Evolutionary conservation across 805 yeast species (phyloP), one percentile per base, ranked within the genome.

Genomic region (Phaffomyces antillensis): DNA sequence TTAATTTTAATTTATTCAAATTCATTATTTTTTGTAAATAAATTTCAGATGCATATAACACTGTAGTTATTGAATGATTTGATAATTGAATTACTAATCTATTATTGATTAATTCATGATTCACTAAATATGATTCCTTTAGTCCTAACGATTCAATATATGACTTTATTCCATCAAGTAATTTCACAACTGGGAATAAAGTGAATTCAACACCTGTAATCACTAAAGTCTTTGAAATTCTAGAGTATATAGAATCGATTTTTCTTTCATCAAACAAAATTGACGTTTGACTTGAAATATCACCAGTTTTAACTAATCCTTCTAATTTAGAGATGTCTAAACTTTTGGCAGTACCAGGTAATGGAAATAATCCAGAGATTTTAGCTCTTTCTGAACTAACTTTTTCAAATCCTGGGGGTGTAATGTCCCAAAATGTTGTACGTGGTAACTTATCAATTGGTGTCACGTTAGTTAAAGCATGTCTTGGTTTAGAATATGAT

Each of bases 341-440:
- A 16, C 54, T 56, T 47, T 54, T 60, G 0, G 79, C 79, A 50
- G 70, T 72, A 5, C 89, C 89, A 1, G 93, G 91, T 16, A 76
- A 67, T 3, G 90, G 87, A 55, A 87, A 88, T 3, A 86, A 61
- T 0, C 96, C 96, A 2, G 87, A 76, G 16, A 84, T 65, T 55
- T 87, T 88, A 7, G 93, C 95, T 48, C 83, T 70, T 49, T 81
- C 86, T 0, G 93, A 84, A 2, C 85, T 74, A 1, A 84, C 79
- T 7, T 76, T 74, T 55, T 86, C 93, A 58, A 83, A 83, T 0
- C 87, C 91, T 49, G 70, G 69, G 1, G 95, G 89, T 31, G 73
- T 71, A 23, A 75, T 66, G 41, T 86, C 93, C 95, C 95, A 87
- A 40, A 70, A 64, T 0, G 86, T 70, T 12, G 64, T 55, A 12